Evolutionary conservation across 306 rosid genomes (phyloP).

Genomic region (Betula pendula): DNA sequence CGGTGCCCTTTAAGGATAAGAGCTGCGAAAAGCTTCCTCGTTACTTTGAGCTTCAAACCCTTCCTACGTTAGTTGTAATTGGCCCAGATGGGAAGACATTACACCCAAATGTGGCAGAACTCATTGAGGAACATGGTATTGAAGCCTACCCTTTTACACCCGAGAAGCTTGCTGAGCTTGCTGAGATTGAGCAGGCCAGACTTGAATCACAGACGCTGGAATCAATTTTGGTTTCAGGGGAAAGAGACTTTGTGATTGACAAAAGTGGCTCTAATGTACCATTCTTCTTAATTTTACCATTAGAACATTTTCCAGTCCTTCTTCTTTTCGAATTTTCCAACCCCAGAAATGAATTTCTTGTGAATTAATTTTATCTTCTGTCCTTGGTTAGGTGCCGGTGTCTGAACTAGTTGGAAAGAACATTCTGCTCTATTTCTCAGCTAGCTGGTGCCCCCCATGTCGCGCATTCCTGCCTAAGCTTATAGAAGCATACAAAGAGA

Average conservation of each 20-base stretch:
- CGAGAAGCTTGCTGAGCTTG: conserved; percentile 44
- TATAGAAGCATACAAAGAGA: conserved; percentile 29
- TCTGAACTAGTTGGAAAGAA: conserved; percentile 46
- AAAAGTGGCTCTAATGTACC: conserved; percentile 44
- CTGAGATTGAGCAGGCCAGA: conserved; percentile 45
- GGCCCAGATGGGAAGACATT: conserved; percentile 55
- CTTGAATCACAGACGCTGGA: conserved; percentile 44
- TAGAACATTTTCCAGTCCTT: no score
- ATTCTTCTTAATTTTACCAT: not conserved
- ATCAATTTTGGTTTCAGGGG: conserved; percentile 47
- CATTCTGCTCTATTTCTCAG: conserved; percentile 47
- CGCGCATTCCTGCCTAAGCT: conserved; percentile 47
- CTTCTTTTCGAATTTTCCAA: no score
- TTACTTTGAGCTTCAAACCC: conserved; percentile 38
- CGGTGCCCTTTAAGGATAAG: conserved; percentile 50
- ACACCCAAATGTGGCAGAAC: conserved; percentile 36
- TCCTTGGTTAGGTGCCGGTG: conserved; percentile 32
- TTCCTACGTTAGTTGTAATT: conserved; percentile 45
- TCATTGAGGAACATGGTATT: conserved; percentile 44
- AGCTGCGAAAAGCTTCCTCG: conserved; percentile 33
- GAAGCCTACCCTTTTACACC: conserved; percentile 48
- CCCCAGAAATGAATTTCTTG: not conserved
- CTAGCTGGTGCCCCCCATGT: conserved; percentile 54
- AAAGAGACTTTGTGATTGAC: conserved; percentile 38
- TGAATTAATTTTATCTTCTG: not conserved